These are phyloP conservation scores for Cystoisospora suis DNA, from an alignment of 169 alveolate genomes.

Conservation along the genomic window DNA sequence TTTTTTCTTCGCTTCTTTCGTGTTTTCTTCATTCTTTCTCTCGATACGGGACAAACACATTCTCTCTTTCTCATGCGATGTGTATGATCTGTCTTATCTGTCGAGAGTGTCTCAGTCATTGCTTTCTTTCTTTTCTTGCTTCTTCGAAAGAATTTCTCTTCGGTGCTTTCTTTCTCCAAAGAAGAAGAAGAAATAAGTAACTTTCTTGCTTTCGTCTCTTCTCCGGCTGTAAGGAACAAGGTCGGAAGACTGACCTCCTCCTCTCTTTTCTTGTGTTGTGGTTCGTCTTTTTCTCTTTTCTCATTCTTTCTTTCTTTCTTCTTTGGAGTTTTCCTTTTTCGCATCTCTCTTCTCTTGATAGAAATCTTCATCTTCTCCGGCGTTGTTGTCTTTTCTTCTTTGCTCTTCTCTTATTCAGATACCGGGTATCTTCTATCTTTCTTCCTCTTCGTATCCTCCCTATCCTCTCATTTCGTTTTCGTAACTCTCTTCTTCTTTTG, in stretches of 20 bases:
- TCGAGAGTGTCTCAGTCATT: no score
- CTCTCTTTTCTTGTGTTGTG: neutral
- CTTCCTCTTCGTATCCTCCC: neutral
- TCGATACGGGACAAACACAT: no score
- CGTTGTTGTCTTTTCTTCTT: neutral
- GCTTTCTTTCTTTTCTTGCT: no score
- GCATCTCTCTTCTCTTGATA: neutral
- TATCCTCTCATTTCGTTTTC: neutral
- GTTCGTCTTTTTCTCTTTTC: neutral
- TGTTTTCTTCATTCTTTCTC: no score
- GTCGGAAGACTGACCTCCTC: neutral
- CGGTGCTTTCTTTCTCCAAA: neutral
- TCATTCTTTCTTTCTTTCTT: neutral
- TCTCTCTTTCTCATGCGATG: no score
- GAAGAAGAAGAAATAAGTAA: neutral
- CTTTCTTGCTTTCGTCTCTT: neutral
- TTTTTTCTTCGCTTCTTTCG: no score
- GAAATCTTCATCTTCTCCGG: neutral
- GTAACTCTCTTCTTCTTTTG: neutral
- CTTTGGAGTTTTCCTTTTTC: no score
- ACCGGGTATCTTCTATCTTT: no score
- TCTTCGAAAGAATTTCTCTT: no score
- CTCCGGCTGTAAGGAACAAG: neutral
- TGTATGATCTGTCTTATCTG: no score
- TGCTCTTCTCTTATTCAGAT: neutral